A percentile compares a stretch with the other conserved stretches of the same genome.
These are phyloP conservation scores for Phytophthora boehmeriae DNA, from an alignment of 352 stramenopile species.

Conservation along the genomic window DNA sequence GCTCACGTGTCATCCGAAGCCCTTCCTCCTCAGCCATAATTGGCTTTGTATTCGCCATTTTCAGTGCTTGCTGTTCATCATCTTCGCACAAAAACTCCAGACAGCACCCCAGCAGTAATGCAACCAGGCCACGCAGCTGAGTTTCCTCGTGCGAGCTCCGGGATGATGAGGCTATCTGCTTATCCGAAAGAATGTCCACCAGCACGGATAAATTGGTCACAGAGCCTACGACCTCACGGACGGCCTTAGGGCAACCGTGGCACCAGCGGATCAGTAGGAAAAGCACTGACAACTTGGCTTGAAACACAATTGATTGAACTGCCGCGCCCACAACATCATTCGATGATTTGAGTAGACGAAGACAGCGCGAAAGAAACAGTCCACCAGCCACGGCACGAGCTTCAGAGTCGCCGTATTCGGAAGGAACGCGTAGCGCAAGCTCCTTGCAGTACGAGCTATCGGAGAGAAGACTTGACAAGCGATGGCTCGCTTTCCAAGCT, in stretches of 20 bases:
- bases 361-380: conserved; percentile 66
- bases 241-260: conserved; percentile 58
- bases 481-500: conserved; percentile 74
- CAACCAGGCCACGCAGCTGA: conserved; percentile 52
- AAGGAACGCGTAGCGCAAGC: conserved; percentile 68
- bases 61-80: conserved; percentile 28
- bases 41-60: conserved; percentile 24
- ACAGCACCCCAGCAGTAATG: conserved; percentile 60
- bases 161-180: conserved; percentile 4
- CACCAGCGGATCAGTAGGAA: conserved; percentile 68
- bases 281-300: conserved; percentile 56
- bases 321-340: conserved; percentile 13
- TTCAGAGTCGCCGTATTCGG: conserved; percentile 46
- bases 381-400: conserved; percentile 57
- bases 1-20: conserved; percentile 54
- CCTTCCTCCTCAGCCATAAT: conserved; percentile 10
- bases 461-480: conserved; percentile 49
- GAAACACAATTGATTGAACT: conserved; percentile 49
- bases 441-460: conserved; percentile 72
- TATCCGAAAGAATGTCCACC: conserved; percentile 38
- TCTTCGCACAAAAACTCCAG: conserved; percentile 59
- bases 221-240: conserved; percentile 60
- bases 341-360: conserved; percentile 41
- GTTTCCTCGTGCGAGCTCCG: conserved; percentile 24
- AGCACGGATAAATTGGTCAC: conserved; percentile 65